A percentile compares a stretch with the other conserved stretches of the same genome.
Conservation (phyloP, 2,329 filamentous ascomycete genomes). For the Nectriaceae sp. region DNA sequence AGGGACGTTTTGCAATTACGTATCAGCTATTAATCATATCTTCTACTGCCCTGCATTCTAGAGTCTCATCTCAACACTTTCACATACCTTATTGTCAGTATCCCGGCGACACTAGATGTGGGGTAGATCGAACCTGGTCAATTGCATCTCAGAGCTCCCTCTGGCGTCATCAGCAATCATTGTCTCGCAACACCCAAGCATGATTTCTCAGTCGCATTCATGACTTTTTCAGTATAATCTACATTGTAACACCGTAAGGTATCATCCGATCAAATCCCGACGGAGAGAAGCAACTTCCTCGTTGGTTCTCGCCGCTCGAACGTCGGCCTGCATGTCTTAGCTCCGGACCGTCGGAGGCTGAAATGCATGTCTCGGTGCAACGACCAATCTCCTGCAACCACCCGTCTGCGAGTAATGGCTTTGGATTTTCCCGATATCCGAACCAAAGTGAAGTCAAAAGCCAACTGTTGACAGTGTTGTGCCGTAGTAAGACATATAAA, state of each 20-base stretch:
- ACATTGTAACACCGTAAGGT: too few relatives aligned
- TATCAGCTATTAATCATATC: background rate
- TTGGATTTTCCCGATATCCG: background rate
- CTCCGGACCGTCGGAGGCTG: background rate
- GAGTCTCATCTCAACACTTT: background rate
- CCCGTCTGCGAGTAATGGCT: background rate
- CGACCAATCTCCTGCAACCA: background rate
- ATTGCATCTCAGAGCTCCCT: background rate
- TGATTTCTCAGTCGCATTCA: background rate
- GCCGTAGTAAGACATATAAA: background rate
- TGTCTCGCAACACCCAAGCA: background rate
- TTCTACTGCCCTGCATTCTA: background rate
- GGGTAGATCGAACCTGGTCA: background rate
- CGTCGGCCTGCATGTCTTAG: background rate
- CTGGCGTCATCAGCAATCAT: background rate
- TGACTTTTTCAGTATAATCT: too few relatives aligned
- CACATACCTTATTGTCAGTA: background rate
- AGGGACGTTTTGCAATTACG: background rate
- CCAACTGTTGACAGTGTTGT: background rate
- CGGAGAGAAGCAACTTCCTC: too few relatives aligned
- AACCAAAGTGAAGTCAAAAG: background rate
- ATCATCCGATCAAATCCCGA: background rate
- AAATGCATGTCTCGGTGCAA: conserved; percentile 1
- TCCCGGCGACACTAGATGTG: background rate
- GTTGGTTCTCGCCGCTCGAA: too few relatives aligned